phyloP scores from a whole-genome alignment of 2,329 filamentous ascomycete species.

The Teratosphaeria pseudoeucalypti region DNA sequence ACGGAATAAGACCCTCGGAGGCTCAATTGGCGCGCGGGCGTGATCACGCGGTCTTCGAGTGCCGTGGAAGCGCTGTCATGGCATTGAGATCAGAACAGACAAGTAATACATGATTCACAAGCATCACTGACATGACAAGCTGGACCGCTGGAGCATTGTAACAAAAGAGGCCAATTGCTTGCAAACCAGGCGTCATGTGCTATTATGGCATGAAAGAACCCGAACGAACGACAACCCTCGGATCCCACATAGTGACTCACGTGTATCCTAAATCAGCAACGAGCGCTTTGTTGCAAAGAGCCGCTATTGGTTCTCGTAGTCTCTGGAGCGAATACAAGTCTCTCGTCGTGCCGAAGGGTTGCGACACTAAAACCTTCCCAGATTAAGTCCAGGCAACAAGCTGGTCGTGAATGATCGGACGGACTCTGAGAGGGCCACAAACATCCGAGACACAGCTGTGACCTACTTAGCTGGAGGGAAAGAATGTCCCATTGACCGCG shows the following conservation, averaged over 20 bases:
- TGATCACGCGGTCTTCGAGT: neutral
- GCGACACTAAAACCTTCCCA: neutral
- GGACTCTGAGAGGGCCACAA: neutral
- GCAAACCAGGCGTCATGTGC: neutral
- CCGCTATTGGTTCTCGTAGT: neutral
- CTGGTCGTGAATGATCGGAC: neutral
- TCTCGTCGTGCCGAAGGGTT: neutral
- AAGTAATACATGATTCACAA: neutral
- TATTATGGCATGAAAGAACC: too few relatives aligned
- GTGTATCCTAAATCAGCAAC: neutral
- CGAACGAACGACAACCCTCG: neutral
- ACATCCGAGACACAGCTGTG: neutral
- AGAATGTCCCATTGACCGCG: neutral
- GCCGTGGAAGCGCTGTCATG: neutral
- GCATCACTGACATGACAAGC: too few relatives aligned
- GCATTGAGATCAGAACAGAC: neutral
- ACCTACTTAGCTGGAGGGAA: neutral
- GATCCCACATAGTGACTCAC: neutral
- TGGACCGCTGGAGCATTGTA: neutral
- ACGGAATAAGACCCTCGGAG: neutral
- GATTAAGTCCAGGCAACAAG: neutral
- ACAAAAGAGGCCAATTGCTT: neutral
- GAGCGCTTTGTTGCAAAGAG: neutral
- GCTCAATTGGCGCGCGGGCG: neutral
- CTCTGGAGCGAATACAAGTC: neutral